Evolutionary conservation across 2,329 filamentous ascomycete genomes (phyloP).

Genomic region (Cercospora nicotianae): DNA sequence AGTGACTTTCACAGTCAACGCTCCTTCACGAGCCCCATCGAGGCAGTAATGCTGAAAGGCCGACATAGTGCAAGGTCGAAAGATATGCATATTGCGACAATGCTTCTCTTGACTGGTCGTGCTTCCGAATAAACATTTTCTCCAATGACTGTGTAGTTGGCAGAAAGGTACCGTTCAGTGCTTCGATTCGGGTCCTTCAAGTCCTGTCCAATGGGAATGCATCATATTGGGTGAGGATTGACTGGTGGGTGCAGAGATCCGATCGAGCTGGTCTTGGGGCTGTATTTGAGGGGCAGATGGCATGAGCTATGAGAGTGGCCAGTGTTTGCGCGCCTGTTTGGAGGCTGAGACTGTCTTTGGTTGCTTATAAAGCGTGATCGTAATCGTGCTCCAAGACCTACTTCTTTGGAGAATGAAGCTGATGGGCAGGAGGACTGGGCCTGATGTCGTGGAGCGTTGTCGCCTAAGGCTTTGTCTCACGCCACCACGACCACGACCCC

Average conservation of each 20-base stretch:
- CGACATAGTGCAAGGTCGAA: neutral
- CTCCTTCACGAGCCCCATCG: neutral
- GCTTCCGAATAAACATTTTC: neutral
- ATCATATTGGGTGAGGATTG: neutral
- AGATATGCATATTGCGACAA: neutral
- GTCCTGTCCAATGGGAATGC: neutral
- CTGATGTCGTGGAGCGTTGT: neutral
- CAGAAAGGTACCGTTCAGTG: neutral
- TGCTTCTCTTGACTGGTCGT: neutral
- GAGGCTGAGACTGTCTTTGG: neutral
- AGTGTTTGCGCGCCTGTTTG: neutral
- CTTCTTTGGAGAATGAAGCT: neutral
- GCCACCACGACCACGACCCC: neutral
- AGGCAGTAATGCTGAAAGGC: neutral
- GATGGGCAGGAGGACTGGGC: neutral
- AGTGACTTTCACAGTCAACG: neutral
- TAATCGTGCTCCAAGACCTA: neutral
- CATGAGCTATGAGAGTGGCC: neutral
- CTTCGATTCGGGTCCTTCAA: neutral
- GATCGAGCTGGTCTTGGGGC: neutral
- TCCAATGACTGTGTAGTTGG: neutral
- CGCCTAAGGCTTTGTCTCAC: neutral
- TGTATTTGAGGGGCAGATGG: neutral
- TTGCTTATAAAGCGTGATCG: neutral
- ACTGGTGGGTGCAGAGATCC: neutral